A percentile compares a stretch with the other conserved stretches of the same genome.
These are phyloP conservation scores for Mycena vitilis DNA, from an alignment of 768 basidiomycete species.

Conservation along the genomic window DNA sequence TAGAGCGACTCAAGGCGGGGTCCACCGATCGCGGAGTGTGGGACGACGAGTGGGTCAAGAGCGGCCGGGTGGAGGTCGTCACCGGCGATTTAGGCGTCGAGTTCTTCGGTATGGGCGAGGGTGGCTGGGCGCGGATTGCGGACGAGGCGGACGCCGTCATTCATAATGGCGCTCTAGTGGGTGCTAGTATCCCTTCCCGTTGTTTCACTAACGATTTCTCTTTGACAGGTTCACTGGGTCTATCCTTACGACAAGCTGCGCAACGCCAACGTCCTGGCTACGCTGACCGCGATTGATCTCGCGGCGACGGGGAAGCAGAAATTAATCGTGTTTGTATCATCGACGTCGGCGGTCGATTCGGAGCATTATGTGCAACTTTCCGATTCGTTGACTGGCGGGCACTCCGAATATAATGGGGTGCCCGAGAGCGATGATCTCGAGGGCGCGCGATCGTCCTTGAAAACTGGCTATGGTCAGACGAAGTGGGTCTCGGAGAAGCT, in stretches of 20 bases:
- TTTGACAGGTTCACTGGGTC: constrained; percentile 92
- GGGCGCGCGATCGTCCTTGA: constrained; percentile 77
- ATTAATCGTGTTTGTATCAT: constrained; percentile 89
- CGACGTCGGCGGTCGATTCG: constrained; percentile 94
- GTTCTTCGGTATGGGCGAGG: constrained; percentile 75
- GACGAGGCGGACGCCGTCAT: constrained; percentile 84
- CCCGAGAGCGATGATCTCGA: constrained; percentile 92
- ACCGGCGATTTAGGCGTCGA: constrained; percentile 85
- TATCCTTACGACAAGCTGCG: constrained; percentile 97
- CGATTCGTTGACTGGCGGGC: constrained; percentile 65
- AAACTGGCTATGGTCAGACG: constrained; percentile 95
- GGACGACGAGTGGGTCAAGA: constrained; percentile 84
- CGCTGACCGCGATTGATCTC: constrained; percentile 84
- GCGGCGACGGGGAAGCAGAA: constrained; percentile 83
- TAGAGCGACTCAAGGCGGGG: constrained; percentile 76
- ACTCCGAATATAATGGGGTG: constrained; percentile 69
- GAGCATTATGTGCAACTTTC: constrained; percentile 91
- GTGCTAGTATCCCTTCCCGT: constrained; percentile 42
- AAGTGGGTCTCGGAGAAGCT: constrained; percentile 99
- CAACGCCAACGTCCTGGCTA: constrained; percentile 91
- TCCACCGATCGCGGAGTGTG: constrained; percentile 87
- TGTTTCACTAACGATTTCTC: not conserved
- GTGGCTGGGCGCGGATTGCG: constrained; percentile 74
- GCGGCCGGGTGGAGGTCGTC: constrained; percentile 80
- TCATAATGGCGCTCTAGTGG: constrained; percentile 96